Evolutionary conservation across 2,329 filamentous ascomycete species (phyloP).

Genomic region (Cryphonectria naterciae): DNA sequence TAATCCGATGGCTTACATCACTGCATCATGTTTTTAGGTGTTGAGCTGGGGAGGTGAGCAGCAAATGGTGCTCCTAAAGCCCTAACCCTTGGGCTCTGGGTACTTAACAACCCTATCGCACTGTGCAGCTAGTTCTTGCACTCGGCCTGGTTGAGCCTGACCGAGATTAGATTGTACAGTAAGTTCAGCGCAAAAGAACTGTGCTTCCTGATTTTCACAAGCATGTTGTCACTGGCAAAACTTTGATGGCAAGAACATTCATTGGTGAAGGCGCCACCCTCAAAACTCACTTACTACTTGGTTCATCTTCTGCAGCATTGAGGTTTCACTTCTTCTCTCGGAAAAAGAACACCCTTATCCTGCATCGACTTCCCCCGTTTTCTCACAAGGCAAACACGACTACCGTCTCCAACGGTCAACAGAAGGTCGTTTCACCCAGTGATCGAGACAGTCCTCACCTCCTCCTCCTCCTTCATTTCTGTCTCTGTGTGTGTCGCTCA

Average conservation of each 20-base stretch:
- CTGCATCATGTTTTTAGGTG: neutral
- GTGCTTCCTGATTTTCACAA: neutral
- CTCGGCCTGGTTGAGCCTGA: neutral
- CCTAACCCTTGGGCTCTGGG: neutral
- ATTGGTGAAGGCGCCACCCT: neutral
- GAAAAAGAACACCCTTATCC: neutral
- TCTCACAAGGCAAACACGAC: neutral
- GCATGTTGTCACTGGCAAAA: slow-evolving; percentile 2
- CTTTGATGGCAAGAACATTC: neutral
- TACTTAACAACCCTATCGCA: neutral
- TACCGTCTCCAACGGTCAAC: neutral
- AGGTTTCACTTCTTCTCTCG: neutral
- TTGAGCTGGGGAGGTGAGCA: neutral
- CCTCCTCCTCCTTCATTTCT: neutral
- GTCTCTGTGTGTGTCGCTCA: slow-evolving; percentile 1
- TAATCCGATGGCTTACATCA: neutral
- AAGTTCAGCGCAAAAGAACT: neutral
- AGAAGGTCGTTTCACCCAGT: neutral
- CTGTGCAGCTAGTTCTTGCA: neutral
- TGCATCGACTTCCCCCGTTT: neutral
- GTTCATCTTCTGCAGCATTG: neutral
- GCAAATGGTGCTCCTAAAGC: neutral
- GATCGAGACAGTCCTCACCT: neutral
- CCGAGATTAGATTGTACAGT: neutral
- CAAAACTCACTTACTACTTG: neutral